Evolutionary conservation across 2,329 filamentous ascomycete species (phyloP).

Genomic region (Phialocephala sp.): DNA sequence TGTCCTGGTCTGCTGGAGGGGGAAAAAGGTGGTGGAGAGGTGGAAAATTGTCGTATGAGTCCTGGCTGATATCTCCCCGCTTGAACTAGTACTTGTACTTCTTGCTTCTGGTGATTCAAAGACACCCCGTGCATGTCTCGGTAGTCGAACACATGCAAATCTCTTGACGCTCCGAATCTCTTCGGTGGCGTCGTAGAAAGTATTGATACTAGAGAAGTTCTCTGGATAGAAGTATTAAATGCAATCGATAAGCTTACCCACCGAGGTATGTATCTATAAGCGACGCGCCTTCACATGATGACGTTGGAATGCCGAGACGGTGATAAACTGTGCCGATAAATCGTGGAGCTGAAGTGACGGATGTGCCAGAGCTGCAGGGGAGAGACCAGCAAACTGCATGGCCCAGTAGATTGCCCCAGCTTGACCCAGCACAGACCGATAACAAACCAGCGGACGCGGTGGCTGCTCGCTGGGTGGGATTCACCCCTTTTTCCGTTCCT

Average conservation of each 20-base stretch:
- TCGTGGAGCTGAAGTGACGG: background rate
- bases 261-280: background rate
- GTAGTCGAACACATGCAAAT: background rate
- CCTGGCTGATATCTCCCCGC: background rate
- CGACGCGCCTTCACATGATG: slow-evolving; percentile 6
- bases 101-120: background rate
- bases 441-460: background rate
- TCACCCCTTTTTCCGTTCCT: slow-evolving; percentile 1
- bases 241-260: background rate
- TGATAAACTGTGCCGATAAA: background rate
- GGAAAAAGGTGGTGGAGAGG: background rate
- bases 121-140: background rate
- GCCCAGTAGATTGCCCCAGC: slow-evolving; percentile 2
- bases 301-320: slow-evolving; percentile 4
- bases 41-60: background rate
- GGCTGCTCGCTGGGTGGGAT: background rate
- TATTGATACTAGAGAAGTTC: background rate
- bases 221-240: background rate
- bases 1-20: background rate
- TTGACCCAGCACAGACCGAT: slow-evolving; percentile 2
- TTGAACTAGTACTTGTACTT: background rate
- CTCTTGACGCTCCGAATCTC: background rate
- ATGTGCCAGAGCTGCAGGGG: slow-evolving; percentile 7
- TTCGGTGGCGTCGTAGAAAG: background rate
- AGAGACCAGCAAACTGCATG: background rate